These are phyloP conservation scores for Warburgia ugandensis DNA, from an alignment of 164 flowering plant species.

Conservation along the genomic window DNA sequence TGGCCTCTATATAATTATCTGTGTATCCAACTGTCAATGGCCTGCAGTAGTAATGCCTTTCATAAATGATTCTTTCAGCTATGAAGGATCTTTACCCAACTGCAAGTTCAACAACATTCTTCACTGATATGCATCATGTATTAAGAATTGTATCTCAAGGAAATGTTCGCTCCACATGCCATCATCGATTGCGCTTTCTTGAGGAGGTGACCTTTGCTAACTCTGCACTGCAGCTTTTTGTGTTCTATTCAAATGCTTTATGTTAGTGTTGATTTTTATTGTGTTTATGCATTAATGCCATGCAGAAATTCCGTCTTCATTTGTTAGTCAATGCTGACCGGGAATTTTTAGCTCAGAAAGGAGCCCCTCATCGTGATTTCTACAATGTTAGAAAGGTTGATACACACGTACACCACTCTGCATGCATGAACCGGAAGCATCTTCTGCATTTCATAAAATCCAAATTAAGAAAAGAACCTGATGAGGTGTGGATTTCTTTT, in stretches of 20 bases:
- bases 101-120: slow-evolving; percentile 86
- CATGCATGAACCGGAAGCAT: slow-evolving; percentile 99
- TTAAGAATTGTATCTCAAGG: slow-evolving; percentile 81
- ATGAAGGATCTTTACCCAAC: slow-evolving; percentile 81
- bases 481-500: slow-evolving; percentile 53
- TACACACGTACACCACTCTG: slow-evolving; percentile 99
- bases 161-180: slow-evolving; percentile 77
- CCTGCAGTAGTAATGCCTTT: background rate
- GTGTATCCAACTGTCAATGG: no score
- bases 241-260: no score
- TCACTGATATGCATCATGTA: slow-evolving; percentile 84
- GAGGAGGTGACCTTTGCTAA: slow-evolving; percentile 49
- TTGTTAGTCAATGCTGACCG: slow-evolving; percentile 95
- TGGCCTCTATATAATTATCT: no score
- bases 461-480: slow-evolving; percentile 95
- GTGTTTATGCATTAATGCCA: no score
- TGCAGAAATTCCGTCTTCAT: slow-evolving; percentile 97
- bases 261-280: background rate
- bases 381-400: slow-evolving; percentile 98
- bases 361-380: slow-evolving; percentile 99
- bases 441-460: slow-evolving; percentile 92
- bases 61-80: slow-evolving; percentile 31
- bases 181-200: slow-evolving; percentile 75
- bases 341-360: slow-evolving; percentile 95
- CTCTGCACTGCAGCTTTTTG: background rate